phyloP scores from a whole-genome alignment of 768 basidiomycete genomes.

The Termitomyces eurrhizus region DNA sequence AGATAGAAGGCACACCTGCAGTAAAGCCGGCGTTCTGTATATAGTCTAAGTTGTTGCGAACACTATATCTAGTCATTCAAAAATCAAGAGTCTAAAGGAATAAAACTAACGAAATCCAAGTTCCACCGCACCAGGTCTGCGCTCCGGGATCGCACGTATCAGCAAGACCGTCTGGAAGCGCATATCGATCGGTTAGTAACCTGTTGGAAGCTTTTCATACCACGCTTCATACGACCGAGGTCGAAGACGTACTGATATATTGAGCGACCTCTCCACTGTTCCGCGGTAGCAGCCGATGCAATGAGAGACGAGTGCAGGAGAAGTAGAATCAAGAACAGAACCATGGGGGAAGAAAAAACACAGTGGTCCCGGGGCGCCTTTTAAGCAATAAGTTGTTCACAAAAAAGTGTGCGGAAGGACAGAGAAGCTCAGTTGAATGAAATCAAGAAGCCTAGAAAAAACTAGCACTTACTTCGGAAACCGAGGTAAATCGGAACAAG shows the following conservation, averaged over 20 bases:
- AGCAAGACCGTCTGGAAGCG: slow-evolving; percentile 52
- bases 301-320: slow-evolving; percentile 21
- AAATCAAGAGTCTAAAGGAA: neutral
- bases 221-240: neutral
- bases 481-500: neutral
- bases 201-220: slow-evolving; percentile 27
- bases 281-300: slow-evolving; percentile 57
- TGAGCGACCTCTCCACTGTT: slow-evolving; percentile 72
- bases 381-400: neutral
- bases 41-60: slow-evolving; percentile 78
- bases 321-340: slow-evolving; percentile 23
- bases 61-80: slow-evolving; percentile 26
- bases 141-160: slow-evolving; percentile 52
- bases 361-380: neutral
- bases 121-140: slow-evolving; percentile 83
- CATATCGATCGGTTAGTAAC: slow-evolving; percentile 74
- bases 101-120: slow-evolving; percentile 58
- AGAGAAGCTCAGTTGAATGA: neutral
- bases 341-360: slow-evolving; percentile 20
- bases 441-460: neutral
- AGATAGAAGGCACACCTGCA: slow-evolving; percentile 41
- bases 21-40: slow-evolving; percentile 82
- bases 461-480: neutral
- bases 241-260: slow-evolving; percentile 65
- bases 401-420: neutral